Evolutionary conservation across 352 stramenopile species (phyloP), one percentile per base, ranked within the genome.

Genomic region (Phytopythium chamaehyphon): DNA sequence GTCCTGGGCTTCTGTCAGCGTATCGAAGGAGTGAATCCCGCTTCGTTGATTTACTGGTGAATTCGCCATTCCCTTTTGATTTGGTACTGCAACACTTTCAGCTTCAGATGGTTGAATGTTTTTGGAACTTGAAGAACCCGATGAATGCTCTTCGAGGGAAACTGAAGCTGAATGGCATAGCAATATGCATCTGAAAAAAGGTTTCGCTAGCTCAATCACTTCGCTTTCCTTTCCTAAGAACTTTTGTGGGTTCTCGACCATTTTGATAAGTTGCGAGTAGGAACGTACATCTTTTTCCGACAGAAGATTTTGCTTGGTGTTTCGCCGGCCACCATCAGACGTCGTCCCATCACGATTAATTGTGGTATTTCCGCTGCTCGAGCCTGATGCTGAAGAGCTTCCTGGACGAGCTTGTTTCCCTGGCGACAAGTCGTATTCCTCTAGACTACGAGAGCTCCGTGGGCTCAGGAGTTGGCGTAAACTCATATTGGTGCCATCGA

Each of bases 101-200:
- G 26, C n/a, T 38, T 50, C 44, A 3, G 44, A 50, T 37, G 21
- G 44, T 6, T 39, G 23, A 12, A 5, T 18, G 23, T 9, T 39
- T 12, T 50, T 50, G 6, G 44, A 50, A 38, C 40, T 62, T 9
- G 52, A 40, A 18, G 50, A 44, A 8, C 49, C n/a, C 15, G 51
- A 26, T 18, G 21, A 26, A 6, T 58, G 57, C 31, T 87, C 73
- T 56, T 88, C 69, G 10, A 88, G 56, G 14, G 66, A 64, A 9
- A 87, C 73, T 0, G 81, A 90, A 0, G 77, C 85, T 0, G 81
- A 93, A 57, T 95, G 85, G 39, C 85, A 95, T 10, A 95, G 66
- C 18, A 93, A 49, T 2, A 95, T 22, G 53, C 81, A 92, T 0
- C 85, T 74, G 42, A 95, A 95, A 40, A 95, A 95, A 11, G 78